Evolutionary conservation across 805 yeast genomes (phyloP), one percentile per base, ranked within the genome.

Genomic region (Yarrowia hollandica): DNA sequence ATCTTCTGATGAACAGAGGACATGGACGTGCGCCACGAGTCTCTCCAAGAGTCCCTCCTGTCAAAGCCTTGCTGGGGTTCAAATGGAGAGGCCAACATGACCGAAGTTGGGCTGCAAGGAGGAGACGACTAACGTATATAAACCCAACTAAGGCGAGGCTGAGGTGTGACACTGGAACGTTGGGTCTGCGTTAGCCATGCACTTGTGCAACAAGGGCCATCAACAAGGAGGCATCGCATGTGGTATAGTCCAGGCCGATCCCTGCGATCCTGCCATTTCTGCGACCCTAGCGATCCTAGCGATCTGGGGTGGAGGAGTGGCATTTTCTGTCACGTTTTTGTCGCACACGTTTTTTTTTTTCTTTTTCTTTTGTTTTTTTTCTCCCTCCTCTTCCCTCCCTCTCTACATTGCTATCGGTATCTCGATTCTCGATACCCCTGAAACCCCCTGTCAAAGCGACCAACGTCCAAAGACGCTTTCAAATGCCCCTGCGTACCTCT

Each of bases 81-180:
- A 8, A 42, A 42, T 5, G 50, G 50, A 18, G 50, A 42, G 18
- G 50, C 50, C 25, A 42, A 14, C 50, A 42, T 42, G 31, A 21
- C 25, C 25, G 25, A 5, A 10, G 16, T 6, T 18, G 38, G 2
- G 14, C 10, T 14, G 22, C 9, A n/a, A n/a, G n/a, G n/a, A n/a
- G n/a, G n/a, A n/a, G n/a, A n/a, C n/a, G n/a, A n/a, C n/a, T n/a
- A n/a, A n/a, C n/a, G n/a, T 37, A 22, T 37, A n/a, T 22, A 22
- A 37, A 35, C 39, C 23, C 14, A 23, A 35, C n/a, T n/a, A 37
- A 12, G 14, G 26, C 26, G n/a, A 37, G 42, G 42, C 42, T 37
- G 42, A 37, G 26, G 8, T 14, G 18, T 16, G 10, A 37, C 41
- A 21, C 12, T 21, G 26, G 18, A 39, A 16, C 46, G 46, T 39